A percentile compares a stretch with the other conserved stretches of the same genome.
Conservation (phyloP, 192 early-diverging fungal genomes). For the Gonapodya sp. region DNA sequence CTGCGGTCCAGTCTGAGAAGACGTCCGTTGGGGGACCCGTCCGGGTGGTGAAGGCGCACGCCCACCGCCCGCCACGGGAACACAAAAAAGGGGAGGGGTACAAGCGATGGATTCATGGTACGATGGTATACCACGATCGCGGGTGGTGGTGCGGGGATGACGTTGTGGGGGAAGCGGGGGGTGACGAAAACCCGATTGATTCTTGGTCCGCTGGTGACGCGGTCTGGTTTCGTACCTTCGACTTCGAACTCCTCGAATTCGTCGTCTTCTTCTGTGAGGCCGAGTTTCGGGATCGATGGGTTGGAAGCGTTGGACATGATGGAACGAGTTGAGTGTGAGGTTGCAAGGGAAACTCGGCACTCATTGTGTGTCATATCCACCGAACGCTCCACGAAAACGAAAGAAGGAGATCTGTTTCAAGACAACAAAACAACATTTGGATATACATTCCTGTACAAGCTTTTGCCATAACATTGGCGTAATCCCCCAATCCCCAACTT, state of each 20-base stretch:
- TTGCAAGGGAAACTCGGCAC: not conserved
- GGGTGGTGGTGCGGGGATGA: not conserved
- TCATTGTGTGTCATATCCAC: not conserved
- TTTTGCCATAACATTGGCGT: too few relatives aligned
- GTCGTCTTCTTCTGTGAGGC: conserved; percentile 72
- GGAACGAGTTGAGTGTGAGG: not conserved
- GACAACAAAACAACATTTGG: too few relatives aligned
- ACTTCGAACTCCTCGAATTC: conserved; percentile 88
- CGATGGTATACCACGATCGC: too few relatives aligned
- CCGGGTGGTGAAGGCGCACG: not conserved
- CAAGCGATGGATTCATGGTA: not conserved
- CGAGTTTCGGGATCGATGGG: not conserved
- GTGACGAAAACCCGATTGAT: not conserved
- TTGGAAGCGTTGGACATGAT: not conserved
- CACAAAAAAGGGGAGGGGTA: not conserved
- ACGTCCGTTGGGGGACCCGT: not conserved
- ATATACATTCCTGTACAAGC: too few relatives aligned
- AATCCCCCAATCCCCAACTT: too few relatives aligned
- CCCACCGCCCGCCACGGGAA: too few relatives aligned
- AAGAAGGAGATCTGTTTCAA: too few relatives aligned
- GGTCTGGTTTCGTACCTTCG: conserved; percentile 62
- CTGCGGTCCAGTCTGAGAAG: conserved; percentile 66
- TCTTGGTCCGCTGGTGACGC: not conserved
- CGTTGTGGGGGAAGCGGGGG: not conserved
- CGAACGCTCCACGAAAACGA: too few relatives aligned